A percentile compares a stretch with the other conserved stretches of the same genome.
Evolutionary conservation across 2,329 filamentous ascomycete genomes (phyloP).

Genomic region (Colletotrichum euphorbiae): DNA sequence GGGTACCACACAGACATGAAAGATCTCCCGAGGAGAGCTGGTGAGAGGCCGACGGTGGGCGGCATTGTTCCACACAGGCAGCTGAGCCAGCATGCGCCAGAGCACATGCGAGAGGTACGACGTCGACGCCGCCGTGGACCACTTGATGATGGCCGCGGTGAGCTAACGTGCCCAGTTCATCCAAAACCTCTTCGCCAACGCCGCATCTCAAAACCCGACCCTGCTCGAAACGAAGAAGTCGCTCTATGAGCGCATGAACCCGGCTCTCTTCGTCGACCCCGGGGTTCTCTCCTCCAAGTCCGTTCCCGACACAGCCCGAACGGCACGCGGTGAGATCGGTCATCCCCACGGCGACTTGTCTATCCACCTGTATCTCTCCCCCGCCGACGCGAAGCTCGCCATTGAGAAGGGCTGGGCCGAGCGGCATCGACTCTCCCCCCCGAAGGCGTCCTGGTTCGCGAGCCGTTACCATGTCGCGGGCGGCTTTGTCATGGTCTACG

Average conservation of each 20-base stretch:
- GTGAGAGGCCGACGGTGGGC: constrained; percentile 15
- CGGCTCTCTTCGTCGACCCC: constrained; percentile 45
- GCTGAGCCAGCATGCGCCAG: constrained; percentile 34
- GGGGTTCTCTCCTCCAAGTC: neutral
- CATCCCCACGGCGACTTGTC: constrained; percentile 56
- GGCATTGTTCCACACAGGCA: constrained; percentile 37
- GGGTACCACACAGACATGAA: constrained; percentile 20
- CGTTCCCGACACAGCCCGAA: neutral
- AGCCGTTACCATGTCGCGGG: constrained; percentile 38
- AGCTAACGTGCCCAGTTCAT: constrained; percentile 4
- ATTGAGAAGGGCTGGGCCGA: constrained; percentile 54
- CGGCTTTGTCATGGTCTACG: constrained; percentile 55
- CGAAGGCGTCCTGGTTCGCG: constrained; percentile 29
- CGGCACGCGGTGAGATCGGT: constrained; percentile 47
- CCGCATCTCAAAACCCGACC: constrained; percentile 44
- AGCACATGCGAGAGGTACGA: constrained; percentile 24
- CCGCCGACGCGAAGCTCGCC: constrained; percentile 51
- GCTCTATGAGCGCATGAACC: constrained; percentile 47
- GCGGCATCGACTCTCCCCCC: constrained; percentile 50
- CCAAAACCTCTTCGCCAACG: constrained; percentile 33
- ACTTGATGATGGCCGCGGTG: too few relatives aligned
- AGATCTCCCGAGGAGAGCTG: neutral
- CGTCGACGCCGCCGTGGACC: too few relatives aligned
- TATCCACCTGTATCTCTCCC: constrained; percentile 52
- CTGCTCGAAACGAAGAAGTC: constrained; percentile 46